A percentile compares a stretch with the other conserved stretches of the same genome.
Evolutionary conservation across 2,329 filamentous ascomycete genomes (phyloP).

Genomic region (Sclerotinia spermophila): DNA sequence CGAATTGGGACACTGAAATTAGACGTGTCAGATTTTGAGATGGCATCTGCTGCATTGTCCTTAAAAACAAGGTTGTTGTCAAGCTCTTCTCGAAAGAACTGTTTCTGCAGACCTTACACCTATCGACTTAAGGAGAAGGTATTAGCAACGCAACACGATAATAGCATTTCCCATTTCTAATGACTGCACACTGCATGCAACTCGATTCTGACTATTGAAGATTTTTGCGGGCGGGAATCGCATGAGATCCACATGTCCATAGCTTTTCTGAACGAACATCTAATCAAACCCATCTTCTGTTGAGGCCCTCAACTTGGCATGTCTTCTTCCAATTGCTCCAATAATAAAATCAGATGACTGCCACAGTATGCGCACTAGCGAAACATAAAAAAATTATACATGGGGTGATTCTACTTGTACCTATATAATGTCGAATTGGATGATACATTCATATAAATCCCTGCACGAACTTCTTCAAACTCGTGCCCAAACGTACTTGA

Average conservation of each 20-base stretch:
- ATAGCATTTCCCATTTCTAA: not conserved
- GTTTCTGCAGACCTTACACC: not conserved
- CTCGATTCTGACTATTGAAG: slow-evolving; percentile 1
- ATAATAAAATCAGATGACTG: slow-evolving; percentile 17
- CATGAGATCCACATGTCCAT: slow-evolving; percentile 1
- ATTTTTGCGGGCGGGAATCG: slow-evolving; percentile 2
- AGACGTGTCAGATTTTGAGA: not conserved
- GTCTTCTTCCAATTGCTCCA: slow-evolving; percentile 12
- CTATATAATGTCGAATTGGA: slow-evolving; percentile 8
- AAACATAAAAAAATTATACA: not conserved
- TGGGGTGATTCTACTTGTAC: not conserved
- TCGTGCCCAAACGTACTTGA: slow-evolving; percentile 12
- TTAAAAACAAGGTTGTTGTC: not conserved
- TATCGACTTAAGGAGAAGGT: not conserved
- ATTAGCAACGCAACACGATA: slow-evolving; percentile 12
- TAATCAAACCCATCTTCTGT: slow-evolving; percentile 16
- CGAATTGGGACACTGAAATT: slow-evolving; percentile 1
- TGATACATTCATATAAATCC: slow-evolving; percentile 18
- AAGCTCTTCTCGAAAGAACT: slow-evolving; percentile 2
- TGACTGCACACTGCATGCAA: slow-evolving; percentile 8
- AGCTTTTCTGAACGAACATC: not conserved
- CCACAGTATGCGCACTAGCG: slow-evolving; percentile 19
- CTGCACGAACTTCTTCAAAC: slow-evolving; percentile 9
- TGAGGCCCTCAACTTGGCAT: slow-evolving; percentile 5
- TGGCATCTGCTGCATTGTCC: not conserved